A percentile compares a stretch with the other conserved stretches of the same genome.
These are phyloP conservation scores for Phytophthora brassicae DNA, from an alignment of 352 stramenopile species.

Conservation along the genomic window DNA sequence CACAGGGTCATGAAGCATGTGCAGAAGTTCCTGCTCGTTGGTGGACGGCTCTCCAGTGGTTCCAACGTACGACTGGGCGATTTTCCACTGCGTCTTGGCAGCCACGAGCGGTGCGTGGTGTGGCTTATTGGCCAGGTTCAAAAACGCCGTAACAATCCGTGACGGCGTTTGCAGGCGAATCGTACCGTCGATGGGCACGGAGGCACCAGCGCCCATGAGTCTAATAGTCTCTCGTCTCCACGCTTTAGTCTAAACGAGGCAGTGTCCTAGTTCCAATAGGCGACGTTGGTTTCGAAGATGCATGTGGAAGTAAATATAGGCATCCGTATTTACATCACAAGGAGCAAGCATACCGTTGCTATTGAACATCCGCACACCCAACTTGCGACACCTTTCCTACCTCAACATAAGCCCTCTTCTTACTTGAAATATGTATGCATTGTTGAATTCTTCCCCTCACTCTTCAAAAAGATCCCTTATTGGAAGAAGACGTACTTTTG, in stretches of 20 bases:
- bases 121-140: slow-evolving; percentile 60
- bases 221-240: not conserved
- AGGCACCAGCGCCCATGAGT: slow-evolving; percentile 44
- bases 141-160: slow-evolving; percentile 48
- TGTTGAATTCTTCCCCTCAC: not conserved
- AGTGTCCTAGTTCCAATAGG: not conserved
- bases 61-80: slow-evolving; percentile 51
- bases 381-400: not conserved
- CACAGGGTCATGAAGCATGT: slow-evolving; percentile 75
- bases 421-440: not conserved
- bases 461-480: slow-evolving; percentile 1
- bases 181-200: slow-evolving; percentile 31
- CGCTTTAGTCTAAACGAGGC: slow-evolving; percentile 2
- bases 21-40: slow-evolving; percentile 69
- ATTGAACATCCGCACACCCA: not conserved
- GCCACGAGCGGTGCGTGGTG: slow-evolving; percentile 71
- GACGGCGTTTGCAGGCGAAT: slow-evolving; percentile 49
- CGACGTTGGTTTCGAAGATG: not conserved
- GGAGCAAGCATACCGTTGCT: no score
- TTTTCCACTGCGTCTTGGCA: slow-evolving; percentile 81
- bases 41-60: slow-evolving; percentile 48
- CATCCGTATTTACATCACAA: not conserved
- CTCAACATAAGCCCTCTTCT: not conserved
- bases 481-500: no score
- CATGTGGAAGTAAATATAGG: no score